phyloP scores from a whole-genome alignment of 768 basidiomycete genomes.

The Calocybe gangraenosa region DNA sequence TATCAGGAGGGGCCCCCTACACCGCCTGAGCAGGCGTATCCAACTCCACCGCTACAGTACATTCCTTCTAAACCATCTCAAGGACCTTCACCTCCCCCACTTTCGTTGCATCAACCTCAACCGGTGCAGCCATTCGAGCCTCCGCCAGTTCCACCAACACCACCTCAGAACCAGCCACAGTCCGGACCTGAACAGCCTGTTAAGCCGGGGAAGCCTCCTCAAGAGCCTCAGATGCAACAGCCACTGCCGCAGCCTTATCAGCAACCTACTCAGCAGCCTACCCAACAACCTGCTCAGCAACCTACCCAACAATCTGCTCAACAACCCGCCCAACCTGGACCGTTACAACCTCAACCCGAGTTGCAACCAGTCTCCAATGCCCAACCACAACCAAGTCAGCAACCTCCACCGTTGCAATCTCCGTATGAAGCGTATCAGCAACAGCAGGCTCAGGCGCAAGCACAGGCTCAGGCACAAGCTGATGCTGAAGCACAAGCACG shows the following conservation, averaged over 20 bases:
- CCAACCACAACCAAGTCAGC: conserved; percentile 15
- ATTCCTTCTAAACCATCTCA: background rate
- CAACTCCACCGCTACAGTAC: background rate
- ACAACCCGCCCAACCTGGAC: background rate
- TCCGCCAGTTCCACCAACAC: background rate
- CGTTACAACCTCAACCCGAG: conserved; percentile 1
- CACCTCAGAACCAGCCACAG: background rate
- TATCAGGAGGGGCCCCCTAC: background rate
- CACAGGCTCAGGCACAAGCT: conserved; percentile 8
- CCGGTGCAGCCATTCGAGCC: no score
- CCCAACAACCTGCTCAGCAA: background rate
- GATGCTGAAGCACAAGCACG: background rate
- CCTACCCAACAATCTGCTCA: background rate
- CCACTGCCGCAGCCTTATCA: no score
- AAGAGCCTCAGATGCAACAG: no score
- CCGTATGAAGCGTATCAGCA: conserved; percentile 10
- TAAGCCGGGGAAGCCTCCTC: background rate
- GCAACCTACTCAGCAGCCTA: no score
- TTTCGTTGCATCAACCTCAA: no score
- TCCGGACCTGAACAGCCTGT: background rate
- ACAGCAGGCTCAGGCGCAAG: conserved; percentile 8
- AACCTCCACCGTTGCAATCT: conserved; percentile 4
- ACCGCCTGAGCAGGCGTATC: background rate
- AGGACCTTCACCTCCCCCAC: background rate
- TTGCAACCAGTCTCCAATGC: conserved; percentile 2